Percentiles rank a stretch among this genome's conserved stretches.
These are phyloP conservation scores for Pseudoturritis turrita DNA, from an alignment of 345 rosid species.

Conservation along the genomic window DNA sequence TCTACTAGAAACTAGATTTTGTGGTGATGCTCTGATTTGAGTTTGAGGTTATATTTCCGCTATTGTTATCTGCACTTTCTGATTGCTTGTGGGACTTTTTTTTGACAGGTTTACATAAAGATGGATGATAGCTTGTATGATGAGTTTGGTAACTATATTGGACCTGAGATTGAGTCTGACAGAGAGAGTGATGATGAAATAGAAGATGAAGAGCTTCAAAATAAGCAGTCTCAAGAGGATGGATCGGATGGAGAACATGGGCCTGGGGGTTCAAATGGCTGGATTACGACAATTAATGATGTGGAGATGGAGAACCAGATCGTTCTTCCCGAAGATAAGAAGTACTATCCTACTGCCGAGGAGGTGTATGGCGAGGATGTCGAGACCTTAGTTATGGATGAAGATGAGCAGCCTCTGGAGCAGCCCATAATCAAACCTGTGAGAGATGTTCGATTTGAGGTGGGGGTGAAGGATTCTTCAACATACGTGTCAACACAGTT, in stretches of 20 bases:
- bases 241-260: constrained; percentile 62
- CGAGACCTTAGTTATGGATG: constrained; percentile 94
- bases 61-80: not conserved
- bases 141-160: constrained; percentile 97
- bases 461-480: constrained; percentile 89
- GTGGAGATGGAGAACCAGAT: constrained; percentile 92
- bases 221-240: constrained; percentile 41
- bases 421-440: constrained; percentile 88
- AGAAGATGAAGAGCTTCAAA: constrained; percentile 62
- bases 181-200: constrained; percentile 67
- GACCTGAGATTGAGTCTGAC: constrained; percentile 96
- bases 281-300: constrained; percentile 74
- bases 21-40: not conserved
- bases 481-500: constrained; percentile 91
- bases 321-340: constrained; percentile 95
- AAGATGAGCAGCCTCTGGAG: constrained; percentile 91
- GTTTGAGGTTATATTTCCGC: not conserved
- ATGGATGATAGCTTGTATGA: constrained; percentile 98
- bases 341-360: constrained; percentile 95
- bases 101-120: constrained; percentile 17
- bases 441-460: constrained; percentile 75
- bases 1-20: not conserved
- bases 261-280: constrained; percentile 56
- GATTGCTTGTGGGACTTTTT: not conserved
- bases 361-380: constrained; percentile 97